A percentile compares a stretch with the other conserved stretches of the same genome.
phyloP scores from a whole-genome alignment of 83 land plant species.

The Thuja plicata region DNA sequence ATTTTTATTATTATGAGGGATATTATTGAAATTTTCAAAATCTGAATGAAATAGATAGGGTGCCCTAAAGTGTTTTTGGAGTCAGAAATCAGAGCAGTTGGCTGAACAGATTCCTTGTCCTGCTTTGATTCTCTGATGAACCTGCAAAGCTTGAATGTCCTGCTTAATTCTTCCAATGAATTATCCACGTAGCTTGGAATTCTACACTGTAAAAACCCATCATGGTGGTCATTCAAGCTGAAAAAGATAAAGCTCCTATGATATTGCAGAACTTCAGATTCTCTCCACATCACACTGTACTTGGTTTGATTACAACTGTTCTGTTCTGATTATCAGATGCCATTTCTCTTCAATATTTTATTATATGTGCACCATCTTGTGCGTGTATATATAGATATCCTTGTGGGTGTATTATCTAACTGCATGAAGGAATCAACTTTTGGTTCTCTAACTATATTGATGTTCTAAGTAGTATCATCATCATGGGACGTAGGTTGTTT shows the following conservation, averaged over 20 bases:
- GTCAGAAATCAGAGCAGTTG: not conserved
- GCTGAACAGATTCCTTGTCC: not conserved
- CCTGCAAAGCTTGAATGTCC: slow-evolving; percentile 8
- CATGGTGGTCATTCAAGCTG: not conserved
- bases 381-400: not conserved
- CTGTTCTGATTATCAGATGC: not conserved
- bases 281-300: not conserved
- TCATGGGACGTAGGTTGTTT: not conserved
- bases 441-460: not conserved
- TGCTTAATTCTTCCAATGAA: not conserved
- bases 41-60: not conserved
- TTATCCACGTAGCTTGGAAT: not conserved
- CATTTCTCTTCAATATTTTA: not conserved
- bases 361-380: not conserved
- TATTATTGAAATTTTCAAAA: not conserved
- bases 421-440: not conserved
- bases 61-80: not conserved
- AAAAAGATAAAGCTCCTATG: not conserved
- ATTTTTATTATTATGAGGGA: not conserved
- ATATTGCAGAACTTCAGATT: not conserved
- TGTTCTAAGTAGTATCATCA: not conserved
- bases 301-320: not conserved
- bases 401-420: not conserved
- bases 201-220: not conserved
- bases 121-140: not conserved